Conservation (phyloP, 495 filamentous ascomycete genomes). For the Podospora pseudocomata region DNA sequence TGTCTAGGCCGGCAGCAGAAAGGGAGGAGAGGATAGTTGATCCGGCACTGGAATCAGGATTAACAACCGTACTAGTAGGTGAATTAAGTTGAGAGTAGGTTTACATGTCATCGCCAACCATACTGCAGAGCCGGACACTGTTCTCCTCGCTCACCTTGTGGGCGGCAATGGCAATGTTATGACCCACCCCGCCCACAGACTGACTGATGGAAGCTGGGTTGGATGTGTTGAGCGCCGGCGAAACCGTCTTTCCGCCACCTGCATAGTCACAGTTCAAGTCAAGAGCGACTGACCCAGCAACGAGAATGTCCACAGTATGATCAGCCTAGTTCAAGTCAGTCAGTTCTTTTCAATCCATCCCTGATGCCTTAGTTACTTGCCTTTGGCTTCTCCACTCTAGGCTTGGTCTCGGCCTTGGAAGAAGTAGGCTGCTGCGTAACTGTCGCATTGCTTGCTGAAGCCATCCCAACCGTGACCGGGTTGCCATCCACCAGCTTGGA, state of each 20-base stretch:
- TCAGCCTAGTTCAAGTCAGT: conserved; percentile 8
- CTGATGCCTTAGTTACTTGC: neutral
- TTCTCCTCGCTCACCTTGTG: conserved; percentile 47
- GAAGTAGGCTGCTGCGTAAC: conserved; percentile 7
- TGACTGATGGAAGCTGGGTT: conserved; percentile 78
- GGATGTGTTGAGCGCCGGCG: conserved; percentile 70
- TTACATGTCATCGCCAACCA: conserved; percentile 69
- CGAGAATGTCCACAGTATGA: conserved; percentile 60
- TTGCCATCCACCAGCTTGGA: conserved; percentile 48
- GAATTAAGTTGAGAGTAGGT: conserved; percentile 7
- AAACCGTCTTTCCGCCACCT: conserved; percentile 25
- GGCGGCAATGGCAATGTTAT: conserved; percentile 81
- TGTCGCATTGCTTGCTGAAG: conserved; percentile 12
- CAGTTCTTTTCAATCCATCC: neutral
- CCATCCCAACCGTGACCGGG: conserved; percentile 10
- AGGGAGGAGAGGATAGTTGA: conserved; percentile 63
- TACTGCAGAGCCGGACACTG: conserved; percentile 64
- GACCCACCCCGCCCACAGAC: conserved; percentile 88
- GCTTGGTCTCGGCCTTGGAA: neutral
- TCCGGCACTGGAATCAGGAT: conserved; percentile 51
- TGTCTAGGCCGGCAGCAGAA: conserved; percentile 58
- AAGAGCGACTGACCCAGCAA: conserved; percentile 84
- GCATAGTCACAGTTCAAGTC: conserved; percentile 78
- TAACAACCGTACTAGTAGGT: neutral
- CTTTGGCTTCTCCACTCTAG: conserved; percentile 5